Evolutionary conservation across 768 basidiomycete species (phyloP), one percentile per base, ranked within the genome.

Genomic region (Psilocybe cubensis): DNA sequence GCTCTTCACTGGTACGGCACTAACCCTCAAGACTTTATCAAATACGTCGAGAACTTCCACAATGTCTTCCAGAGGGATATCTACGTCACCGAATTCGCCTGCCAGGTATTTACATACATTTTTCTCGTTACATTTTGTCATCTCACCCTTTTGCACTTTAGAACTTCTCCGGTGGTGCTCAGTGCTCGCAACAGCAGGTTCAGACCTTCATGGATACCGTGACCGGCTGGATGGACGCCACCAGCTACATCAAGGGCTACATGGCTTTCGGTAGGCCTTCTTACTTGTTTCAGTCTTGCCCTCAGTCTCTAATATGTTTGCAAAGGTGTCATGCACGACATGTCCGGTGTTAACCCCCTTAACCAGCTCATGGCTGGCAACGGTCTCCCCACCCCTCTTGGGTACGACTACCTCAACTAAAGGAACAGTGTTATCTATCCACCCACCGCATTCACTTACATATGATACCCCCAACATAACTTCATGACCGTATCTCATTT

Each of bases 1-100:
- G 83, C 85, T 44, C 50, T 87, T 49, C 95, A 97, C 68, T 87
- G 74, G 69, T 96, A 97, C 69, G 85, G 82, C 49, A 82, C 75
- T 12, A 56, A 73, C 12, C 58, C 79, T 2, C 48, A 74, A 0
- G 75, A 75, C 9, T 79, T 94, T 66, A 78, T 83, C 52, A n/a
- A 55, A 11, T 88, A 86, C 70, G 69, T 88, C 47, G 63, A 64
- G 8, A 62, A 71, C 1, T 80, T 81, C 64, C 72, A 90, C 66
- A 58, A 60, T 38, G 72, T 71, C 1, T 86, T 83, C 64, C 29
- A 56, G 14, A 63, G 66, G 54, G 70, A 71, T 25, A 73, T 92
- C 64, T 84, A 80, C 79, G 68, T 88, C 56, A 89, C 89, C 3
- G 92, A 94, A 66, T 86, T 83, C 63, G 91, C 89, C 58, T 86